Percentiles rank a stretch among this genome's conserved stretches.
phyloP scores from a whole-genome alignment of 2,329 filamentous ascomycete species.

The Thielaviopsis musarum region DNA sequence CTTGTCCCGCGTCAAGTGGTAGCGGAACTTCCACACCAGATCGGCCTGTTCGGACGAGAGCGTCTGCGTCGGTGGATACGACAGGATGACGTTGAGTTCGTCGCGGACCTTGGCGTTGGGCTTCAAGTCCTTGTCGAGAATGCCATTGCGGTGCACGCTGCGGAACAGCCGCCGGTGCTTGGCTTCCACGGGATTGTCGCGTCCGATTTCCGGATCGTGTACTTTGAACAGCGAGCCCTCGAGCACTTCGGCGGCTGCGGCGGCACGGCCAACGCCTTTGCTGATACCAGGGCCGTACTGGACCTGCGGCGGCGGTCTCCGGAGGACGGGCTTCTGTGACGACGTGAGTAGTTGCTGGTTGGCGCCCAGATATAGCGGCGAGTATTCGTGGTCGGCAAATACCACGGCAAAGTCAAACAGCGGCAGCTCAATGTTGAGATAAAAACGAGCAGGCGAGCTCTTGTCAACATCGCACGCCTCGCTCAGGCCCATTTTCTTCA shows the following conservation, averaged over 20 bases:
- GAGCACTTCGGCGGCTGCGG: constrained; percentile 13
- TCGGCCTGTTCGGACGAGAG: constrained; percentile 86
- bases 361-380: constrained; percentile 39
- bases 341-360: constrained; percentile 25
- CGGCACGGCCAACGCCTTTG: constrained; percentile 17
- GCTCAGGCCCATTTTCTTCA: constrained; percentile 20
- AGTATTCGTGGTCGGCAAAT: constrained; percentile 87
- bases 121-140: constrained; percentile 85
- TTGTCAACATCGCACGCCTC: constrained; percentile 16
- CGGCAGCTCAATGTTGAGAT: constrained; percentile 78
- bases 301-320: constrained; percentile 74
- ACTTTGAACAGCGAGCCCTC: constrained; percentile 58
- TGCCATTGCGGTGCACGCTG: constrained; percentile 78
- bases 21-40: constrained; percentile 91
- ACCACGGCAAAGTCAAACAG: constrained; percentile 92
- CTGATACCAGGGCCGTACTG: constrained; percentile 83
- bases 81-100: constrained; percentile 78
- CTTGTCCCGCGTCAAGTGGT: constrained; percentile 86
- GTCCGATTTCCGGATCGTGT: constrained; percentile 82
- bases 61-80: constrained; percentile 80
- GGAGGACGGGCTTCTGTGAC: constrained; percentile 27
- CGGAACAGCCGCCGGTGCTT: constrained; percentile 87
- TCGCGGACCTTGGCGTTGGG: constrained; percentile 92
- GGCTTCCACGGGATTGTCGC: constrained; percentile 84
- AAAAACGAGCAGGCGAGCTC: constrained; percentile 36